Percentiles rank a stretch among this genome's conserved stretches.
Evolutionary conservation across 306 rosid species (phyloP).

Genomic region (Pachyrhizus erosus): DNA sequence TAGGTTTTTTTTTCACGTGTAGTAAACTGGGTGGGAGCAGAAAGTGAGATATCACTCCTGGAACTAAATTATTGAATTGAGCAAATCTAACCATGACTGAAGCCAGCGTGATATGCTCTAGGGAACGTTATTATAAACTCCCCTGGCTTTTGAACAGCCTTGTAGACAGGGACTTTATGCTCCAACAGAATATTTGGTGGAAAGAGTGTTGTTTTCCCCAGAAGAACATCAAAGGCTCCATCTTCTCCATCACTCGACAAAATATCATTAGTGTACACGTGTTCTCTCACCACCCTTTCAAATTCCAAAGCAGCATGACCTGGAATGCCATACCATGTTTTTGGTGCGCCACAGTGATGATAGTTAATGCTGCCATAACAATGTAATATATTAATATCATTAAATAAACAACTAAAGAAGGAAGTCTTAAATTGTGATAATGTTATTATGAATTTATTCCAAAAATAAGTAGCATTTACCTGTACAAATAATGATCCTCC

Average conservation of each 20-base stretch:
- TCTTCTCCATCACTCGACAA: slow-evolving; percentile 81
- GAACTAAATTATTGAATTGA: slow-evolving; percentile 31
- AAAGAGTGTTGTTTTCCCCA: slow-evolving; percentile 94
- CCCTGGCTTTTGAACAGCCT: slow-evolving; percentile 96
- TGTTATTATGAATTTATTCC: background rate
- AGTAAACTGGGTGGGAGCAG: slow-evolving; percentile 20
- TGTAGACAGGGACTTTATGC: slow-evolving; percentile 85
- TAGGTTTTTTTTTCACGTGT: slow-evolving; percentile 1
- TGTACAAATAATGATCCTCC: slow-evolving; percentile 95
- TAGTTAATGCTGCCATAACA: slow-evolving; percentile 83
- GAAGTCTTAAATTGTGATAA: slow-evolving; percentile 17
- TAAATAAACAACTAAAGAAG: slow-evolving; percentile 24
- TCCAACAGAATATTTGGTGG: slow-evolving; percentile 90
- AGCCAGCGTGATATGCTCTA: slow-evolving; percentile 95
- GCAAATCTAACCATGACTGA: slow-evolving; percentile 81
- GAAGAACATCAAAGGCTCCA: slow-evolving; percentile 93
- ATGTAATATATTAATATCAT: slow-evolving; percentile 28
- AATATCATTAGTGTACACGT: slow-evolving; percentile 85
- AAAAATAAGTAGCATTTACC: slow-evolving; percentile 52
- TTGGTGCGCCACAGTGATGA: slow-evolving; percentile 97
- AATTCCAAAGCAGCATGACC: slow-evolving; percentile 90
- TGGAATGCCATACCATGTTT: slow-evolving; percentile 98
- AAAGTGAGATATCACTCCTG: slow-evolving; percentile 14
- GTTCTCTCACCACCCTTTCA: slow-evolving; percentile 86
- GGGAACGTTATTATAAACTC: slow-evolving; percentile 94